Base-by-base conservation (phyloP, 2,329 filamentous ascomycete species). In the Fusarium sp. region DNA sequence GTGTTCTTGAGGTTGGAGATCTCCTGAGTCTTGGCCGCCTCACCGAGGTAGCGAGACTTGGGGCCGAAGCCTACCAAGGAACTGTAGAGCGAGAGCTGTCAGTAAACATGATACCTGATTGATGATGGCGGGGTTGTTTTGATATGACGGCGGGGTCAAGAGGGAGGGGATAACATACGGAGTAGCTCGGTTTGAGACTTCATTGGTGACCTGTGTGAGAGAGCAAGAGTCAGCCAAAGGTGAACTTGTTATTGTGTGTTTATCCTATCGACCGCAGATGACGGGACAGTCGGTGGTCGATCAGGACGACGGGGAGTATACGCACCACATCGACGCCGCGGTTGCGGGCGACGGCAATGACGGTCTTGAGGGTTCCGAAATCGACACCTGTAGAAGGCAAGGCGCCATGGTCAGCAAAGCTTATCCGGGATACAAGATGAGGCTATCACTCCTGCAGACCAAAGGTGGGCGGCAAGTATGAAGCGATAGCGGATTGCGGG, bases 1-100 rank as follows among this genome's bases (percentile, higher is more conserved):
- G 97, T 99, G 90, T 99, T 99, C 89, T 98, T 99, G 82, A 98
- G 92, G 89, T 99, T 99, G 82, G 96, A 98, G 83, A 98, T 97
- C 87, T 99, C 97, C 87, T 98, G 96, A 78, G 96, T 98, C 91
- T 98, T 98, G 78, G 97, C 97, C 67, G 94, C 86, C 88, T 99
- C 97, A 77, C 97, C 97, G 76, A 99, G 90, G 84, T 97, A 97
- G 88, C 97, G 94, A 85, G 91, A 92, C 88, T 97, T 98, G 83
- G 95, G 93, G 70, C 95, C 95, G 85, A 99, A 99, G 81, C 95
- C 95, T 80, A 99, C 97, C 77, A 99, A 89, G 73, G 97, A 95
- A 73, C 95, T 97, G 81, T 65, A 65, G 20, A 64, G 65, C 66
- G 6, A 64, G 66, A 58, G 39, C 62, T 66, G 74, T 82, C 63